These are phyloP conservation scores for Stachybotrys echinatus DNA, from an alignment of 2,329 filamentous ascomycete genomes.

Conservation along the genomic window DNA sequence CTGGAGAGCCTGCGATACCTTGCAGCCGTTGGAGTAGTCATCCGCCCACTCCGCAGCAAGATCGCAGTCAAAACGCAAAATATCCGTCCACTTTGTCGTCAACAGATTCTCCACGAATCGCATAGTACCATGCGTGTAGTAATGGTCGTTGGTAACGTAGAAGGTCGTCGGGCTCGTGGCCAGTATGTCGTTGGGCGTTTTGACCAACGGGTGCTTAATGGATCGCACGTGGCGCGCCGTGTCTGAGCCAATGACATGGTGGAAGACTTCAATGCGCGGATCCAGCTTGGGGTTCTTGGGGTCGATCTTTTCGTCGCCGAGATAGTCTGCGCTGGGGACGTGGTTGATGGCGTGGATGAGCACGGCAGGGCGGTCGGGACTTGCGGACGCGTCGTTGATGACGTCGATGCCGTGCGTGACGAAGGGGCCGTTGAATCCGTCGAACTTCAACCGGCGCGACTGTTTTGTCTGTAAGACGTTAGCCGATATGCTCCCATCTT, in stretches of 20 bases:
- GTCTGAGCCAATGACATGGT: constrained; percentile 39
- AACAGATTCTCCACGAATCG: constrained; percentile 42
- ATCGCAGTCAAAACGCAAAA: constrained; percentile 37
- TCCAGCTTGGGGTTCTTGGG: constrained; percentile 25
- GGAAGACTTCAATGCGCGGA: constrained; percentile 55
- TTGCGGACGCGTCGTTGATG: constrained; percentile 38
- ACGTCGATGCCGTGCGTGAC: constrained; percentile 58
- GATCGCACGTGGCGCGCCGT: constrained; percentile 43
- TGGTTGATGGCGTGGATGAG: constrained; percentile 61
- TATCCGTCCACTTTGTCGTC: constrained; percentile 40
- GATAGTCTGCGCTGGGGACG: constrained; percentile 39
- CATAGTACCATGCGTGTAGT: constrained; percentile 41
- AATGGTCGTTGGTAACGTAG: constrained; percentile 57
- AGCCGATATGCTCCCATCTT: not conserved
- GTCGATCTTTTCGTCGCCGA: constrained; percentile 9
- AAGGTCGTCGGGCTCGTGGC: constrained; percentile 41
- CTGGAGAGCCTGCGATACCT: constrained; percentile 35
- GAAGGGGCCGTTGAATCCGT: constrained; percentile 48
- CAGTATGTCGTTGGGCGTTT: constrained; percentile 54
- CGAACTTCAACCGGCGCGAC: constrained; percentile 30
- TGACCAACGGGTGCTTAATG: constrained; percentile 45
- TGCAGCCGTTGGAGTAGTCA: constrained; percentile 27
- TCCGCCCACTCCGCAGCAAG: constrained; percentile 8
- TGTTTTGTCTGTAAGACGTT: not conserved
- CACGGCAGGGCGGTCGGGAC: constrained; percentile 30